phyloP scores from a whole-genome alignment of 1,284 basidiomycete species.

The Boletus hoseneyae region DNA sequence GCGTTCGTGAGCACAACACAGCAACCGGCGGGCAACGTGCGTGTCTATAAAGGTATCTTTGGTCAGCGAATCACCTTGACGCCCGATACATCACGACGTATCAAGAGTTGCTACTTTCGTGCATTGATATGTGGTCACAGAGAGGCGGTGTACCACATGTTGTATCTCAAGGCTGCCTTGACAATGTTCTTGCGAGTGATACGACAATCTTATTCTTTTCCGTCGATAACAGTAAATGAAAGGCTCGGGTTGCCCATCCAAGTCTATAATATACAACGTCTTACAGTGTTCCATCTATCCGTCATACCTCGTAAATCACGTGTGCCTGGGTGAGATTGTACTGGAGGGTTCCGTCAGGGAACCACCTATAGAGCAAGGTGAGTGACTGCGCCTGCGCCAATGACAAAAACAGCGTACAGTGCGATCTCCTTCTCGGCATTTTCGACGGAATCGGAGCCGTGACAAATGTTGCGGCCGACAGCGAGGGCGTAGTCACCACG shows the following conservation, averaged over 20 bases:
- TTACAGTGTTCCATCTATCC: conserved; percentile 17
- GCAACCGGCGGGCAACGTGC: too few relatives aligned
- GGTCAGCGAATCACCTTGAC: too few relatives aligned
- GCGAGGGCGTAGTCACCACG: conserved; percentile 92
- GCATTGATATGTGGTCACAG: too few relatives aligned
- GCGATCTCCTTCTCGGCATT: conserved; percentile 89
- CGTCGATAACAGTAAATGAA: not conserved
- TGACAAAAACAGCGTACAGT: conserved; percentile 54
- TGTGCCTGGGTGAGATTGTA: conserved; percentile 66
- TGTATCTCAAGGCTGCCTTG: too few relatives aligned
- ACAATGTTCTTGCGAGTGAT: not conserved
- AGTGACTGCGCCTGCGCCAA: conserved; percentile 4
- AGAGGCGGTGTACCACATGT: too few relatives aligned
- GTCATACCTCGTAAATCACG: conserved; percentile 81
- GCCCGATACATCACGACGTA: too few relatives aligned
- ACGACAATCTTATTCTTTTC: not conserved
- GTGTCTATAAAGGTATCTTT: too few relatives aligned
- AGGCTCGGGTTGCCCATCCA: not conserved
- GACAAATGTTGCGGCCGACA: conserved; percentile 91
- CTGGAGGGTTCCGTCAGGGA: conserved; percentile 80
- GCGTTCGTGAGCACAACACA: too few relatives aligned
- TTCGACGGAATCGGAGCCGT: conserved; percentile 92
- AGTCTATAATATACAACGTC: conserved; percentile 27
- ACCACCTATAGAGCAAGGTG: conserved; percentile 55
- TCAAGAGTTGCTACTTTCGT: too few relatives aligned